These are phyloP conservation scores for Phytophthora pinifolia DNA, from an alignment of 352 stramenopile species.

Conservation along the genomic window DNA sequence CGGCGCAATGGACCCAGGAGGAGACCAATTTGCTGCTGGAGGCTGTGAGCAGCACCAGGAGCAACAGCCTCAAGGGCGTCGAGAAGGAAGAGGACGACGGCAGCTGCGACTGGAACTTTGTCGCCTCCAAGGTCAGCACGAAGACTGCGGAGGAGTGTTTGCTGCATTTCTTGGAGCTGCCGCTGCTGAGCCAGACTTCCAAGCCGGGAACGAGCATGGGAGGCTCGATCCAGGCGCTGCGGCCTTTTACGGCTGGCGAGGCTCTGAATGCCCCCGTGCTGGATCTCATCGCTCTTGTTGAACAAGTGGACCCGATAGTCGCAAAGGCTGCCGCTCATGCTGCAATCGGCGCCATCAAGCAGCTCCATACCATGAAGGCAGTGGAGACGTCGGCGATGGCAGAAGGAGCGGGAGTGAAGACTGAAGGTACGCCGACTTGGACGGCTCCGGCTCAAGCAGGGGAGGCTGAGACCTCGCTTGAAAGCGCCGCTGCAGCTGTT, in stretches of 20 bases:
- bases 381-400: conserved; percentile 1
- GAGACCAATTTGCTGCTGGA: conserved; percentile 52
- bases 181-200: conserved; percentile 43
- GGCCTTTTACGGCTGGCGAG: conserved; percentile 45
- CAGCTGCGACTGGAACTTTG: conserved; percentile 75
- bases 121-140: conserved; percentile 61
- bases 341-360: conserved; percentile 58
- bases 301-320: conserved; percentile 66
- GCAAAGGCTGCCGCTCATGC: conserved; percentile 70
- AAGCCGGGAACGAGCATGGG: neutral
- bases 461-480: conserved; percentile 25
- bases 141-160: conserved; percentile 81
- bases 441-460: conserved; percentile 6
- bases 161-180: conserved; percentile 75
- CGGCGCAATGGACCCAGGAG: conserved; percentile 42
- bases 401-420: conserved; percentile 15
- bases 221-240: conserved; percentile 24
- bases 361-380: conserved; percentile 57
- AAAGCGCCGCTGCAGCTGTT: conserved; percentile 44
- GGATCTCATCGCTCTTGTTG: conserved; percentile 53
- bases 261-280: conserved; percentile 56
- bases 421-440: conserved; percentile 2
- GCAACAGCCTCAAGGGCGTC: conserved; percentile 8
- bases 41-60: conserved; percentile 42
- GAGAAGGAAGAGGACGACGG: conserved; percentile 31